phyloP scores from a whole-genome alignment of 441 rosid genomes.

The Corymbia citriodora region DNA sequence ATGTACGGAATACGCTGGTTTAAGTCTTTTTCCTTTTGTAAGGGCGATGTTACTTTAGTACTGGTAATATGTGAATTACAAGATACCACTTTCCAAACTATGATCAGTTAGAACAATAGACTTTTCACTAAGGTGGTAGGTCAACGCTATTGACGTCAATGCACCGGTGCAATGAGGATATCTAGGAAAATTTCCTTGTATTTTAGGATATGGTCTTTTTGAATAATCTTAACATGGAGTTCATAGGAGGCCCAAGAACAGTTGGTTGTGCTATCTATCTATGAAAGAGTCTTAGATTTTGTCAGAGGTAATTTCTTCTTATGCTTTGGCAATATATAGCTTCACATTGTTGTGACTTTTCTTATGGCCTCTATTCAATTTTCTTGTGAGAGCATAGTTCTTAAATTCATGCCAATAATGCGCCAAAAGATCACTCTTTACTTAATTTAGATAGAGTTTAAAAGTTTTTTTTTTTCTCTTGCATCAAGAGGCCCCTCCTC shows the following conservation, averaged over 20 bases:
- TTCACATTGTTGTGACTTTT: background rate
- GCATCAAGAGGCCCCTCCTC: background rate
- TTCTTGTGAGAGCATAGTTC: background rate
- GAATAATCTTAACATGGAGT: background rate
- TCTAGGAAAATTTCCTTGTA: background rate
- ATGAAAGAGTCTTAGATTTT: background rate
- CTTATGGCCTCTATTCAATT: background rate
- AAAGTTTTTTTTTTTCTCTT: background rate
- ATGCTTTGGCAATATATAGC: background rate
- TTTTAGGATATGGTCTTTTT: background rate
- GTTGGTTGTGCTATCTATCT: background rate
- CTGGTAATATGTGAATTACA: background rate
- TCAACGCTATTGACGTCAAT: background rate
- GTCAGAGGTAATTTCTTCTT: background rate
- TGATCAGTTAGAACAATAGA: background rate
- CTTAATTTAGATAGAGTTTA: background rate
- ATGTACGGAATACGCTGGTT: background rate
- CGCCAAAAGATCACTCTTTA: background rate
- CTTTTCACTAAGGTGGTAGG: background rate
- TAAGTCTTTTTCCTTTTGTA: background rate
- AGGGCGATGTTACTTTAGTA: background rate
- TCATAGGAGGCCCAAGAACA: background rate
- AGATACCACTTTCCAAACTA: background rate
- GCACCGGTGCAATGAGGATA: background rate
- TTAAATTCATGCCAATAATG: background rate